Conservation (phyloP, 148 eudicot genomes). For the Camellia lanceoleosa region DNA sequence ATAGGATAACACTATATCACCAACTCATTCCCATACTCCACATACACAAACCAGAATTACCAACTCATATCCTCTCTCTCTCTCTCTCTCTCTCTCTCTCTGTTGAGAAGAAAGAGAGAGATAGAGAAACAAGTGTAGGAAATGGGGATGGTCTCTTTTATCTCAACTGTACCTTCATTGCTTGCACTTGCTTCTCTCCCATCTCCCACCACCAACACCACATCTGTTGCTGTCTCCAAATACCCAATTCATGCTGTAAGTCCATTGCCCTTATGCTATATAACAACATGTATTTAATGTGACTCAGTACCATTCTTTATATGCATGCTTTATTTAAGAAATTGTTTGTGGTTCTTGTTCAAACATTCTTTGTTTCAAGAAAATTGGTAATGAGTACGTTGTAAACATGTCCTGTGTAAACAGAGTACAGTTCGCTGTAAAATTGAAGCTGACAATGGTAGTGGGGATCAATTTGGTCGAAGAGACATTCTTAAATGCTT, state of each 20-base stretch:
- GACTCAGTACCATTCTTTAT: neutral
- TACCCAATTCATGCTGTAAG: slow-evolving; percentile 42
- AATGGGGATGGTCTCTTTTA: slow-evolving; percentile 55
- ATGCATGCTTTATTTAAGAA: neutral
- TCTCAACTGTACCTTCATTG: slow-evolving; percentile 61
- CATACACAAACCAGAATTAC: neutral
- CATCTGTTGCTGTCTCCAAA: slow-evolving; percentile 24
- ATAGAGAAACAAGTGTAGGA: neutral
- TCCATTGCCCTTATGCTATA: neutral
- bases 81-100: slow-evolving; percentile 5
- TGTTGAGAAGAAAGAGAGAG: neutral
- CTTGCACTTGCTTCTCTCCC: slow-evolving; percentile 35
- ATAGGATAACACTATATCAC: slow-evolving; percentile 5
- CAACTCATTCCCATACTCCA: slow-evolving; percentile 3
- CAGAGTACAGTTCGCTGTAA: slow-evolving; percentile 56
- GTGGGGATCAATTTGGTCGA: slow-evolving; percentile 45
- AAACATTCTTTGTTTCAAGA: neutral
- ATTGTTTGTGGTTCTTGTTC: neutral
- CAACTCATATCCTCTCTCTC: neutral
- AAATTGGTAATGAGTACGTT: neutral
- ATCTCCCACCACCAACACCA: slow-evolving; percentile 24
- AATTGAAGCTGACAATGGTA: slow-evolving; percentile 31
- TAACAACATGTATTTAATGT: neutral
- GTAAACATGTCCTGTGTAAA: neutral
- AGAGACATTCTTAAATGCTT: slow-evolving; percentile 59